These are phyloP conservation scores for Boletus smithii DNA, from an alignment of 1,284 basidiomycete species.

Conservation along the genomic window DNA sequence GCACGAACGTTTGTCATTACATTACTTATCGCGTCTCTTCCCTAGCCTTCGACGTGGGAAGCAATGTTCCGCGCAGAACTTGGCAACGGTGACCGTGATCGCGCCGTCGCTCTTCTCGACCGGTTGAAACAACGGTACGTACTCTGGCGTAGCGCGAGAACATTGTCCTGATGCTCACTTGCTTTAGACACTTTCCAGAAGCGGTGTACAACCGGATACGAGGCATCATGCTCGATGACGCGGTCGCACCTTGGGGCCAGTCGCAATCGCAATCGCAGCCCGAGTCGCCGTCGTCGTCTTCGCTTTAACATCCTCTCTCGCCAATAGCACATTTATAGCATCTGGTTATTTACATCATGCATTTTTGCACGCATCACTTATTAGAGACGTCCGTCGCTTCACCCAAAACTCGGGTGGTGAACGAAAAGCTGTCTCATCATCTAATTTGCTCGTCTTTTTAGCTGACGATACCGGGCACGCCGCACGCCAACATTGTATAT, in stretches of 20 bases:
- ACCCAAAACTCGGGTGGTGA: not conserved
- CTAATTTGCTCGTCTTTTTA: conserved; percentile 11
- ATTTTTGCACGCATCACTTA: not conserved
- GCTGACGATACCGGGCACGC: conserved; percentile 7
- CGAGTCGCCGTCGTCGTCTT: conserved; percentile 7
- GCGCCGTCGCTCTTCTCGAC: conserved; percentile 69
- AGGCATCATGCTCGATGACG: conserved; percentile 59
- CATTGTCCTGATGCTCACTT: not conserved
- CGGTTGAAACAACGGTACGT: conserved; percentile 73
- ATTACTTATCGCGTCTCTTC: conserved; percentile 4
- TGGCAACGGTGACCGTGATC: conserved; percentile 67
- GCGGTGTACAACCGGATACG: conserved; percentile 67
- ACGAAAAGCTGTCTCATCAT: conserved; percentile 1
- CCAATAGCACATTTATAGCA: not conserved
- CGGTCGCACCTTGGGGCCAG: conserved; percentile 35
- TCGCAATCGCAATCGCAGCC: conserved; percentile 14
- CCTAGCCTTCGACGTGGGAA: conserved; percentile 84
- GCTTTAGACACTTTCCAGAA: conserved; percentile 62
- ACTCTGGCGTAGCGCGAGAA: not conserved
- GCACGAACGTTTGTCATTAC: conserved; percentile 4
- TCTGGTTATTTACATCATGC: not conserved
- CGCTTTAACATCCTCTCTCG: not conserved
- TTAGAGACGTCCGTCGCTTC: not conserved
- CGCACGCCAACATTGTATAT: conserved; percentile 5
- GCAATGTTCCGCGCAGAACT: conserved; percentile 94